Percentiles rank a stretch among this genome's conserved stretches.
phyloP scores from a whole-genome alignment of 768 basidiomycete species.

The Naganishia onofrii region DNA sequence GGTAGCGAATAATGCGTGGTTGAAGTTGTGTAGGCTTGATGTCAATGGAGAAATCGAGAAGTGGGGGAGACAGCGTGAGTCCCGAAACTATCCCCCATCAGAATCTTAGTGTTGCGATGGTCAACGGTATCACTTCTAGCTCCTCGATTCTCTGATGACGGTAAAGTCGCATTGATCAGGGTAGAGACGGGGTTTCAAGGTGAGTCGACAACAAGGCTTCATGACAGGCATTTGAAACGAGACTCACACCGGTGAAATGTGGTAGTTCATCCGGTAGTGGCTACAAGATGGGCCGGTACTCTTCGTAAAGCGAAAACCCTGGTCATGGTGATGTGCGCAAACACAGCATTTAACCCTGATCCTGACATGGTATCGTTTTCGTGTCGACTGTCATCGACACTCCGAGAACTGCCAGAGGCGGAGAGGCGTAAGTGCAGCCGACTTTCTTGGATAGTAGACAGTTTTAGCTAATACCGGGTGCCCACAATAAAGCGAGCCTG shows the following conservation, averaged over 20 bases:
- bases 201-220: constrained; percentile 27
- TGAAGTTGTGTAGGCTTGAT: constrained; percentile 53
- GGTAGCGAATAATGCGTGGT: constrained; percentile 46
- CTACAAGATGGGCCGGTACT: constrained; percentile 57
- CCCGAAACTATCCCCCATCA: too few species aligned
- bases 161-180: constrained; percentile 55
- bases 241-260: too few species aligned
- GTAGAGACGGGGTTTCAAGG: constrained; percentile 56
- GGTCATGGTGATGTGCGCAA: constrained; percentile 52
- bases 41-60: constrained; percentile 54
- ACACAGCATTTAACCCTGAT: constrained; percentile 54
- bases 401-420: constrained; percentile 47
- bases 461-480: neutral
- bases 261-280: constrained; percentile 56
- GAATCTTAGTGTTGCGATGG: constrained; percentile 8
- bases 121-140: constrained; percentile 42
- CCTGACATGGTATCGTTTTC: constrained; percentile 54
- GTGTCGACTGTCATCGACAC: constrained; percentile 54
- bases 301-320: constrained; percentile 50
- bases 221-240: neutral
- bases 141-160: constrained; percentile 57
- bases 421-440: constrained; percentile 43
- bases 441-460: neutral
- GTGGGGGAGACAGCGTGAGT: constrained; percentile 45
- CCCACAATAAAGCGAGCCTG: constrained; percentile 48